A percentile compares a stretch with the other conserved stretches of the same genome.
Conservation (phyloP, 2,329 filamentous ascomycete species). For the Penicillium aurantiogriseum region DNA sequence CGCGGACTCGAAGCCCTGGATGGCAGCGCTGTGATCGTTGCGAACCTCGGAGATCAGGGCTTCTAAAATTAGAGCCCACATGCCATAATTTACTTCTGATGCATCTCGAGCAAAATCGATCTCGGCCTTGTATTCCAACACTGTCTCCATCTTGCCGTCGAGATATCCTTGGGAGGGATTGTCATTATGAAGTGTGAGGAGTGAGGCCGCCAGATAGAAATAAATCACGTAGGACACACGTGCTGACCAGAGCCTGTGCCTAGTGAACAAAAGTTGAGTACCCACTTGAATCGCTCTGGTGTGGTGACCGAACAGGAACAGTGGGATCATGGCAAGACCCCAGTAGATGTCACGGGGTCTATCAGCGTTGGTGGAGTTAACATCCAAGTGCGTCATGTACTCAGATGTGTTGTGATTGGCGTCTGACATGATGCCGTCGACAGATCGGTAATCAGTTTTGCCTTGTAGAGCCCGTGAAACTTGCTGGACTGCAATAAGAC, state of each 20-base stretch:
- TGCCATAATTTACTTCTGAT: slow-evolving; percentile 60
- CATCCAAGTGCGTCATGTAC: slow-evolving; percentile 50
- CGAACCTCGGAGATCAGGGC: slow-evolving; percentile 55
- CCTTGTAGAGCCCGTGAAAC: slow-evolving; percentile 60
- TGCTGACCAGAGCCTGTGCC: slow-evolving; percentile 48
- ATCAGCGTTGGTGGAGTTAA: slow-evolving; percentile 49
- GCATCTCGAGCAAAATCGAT: slow-evolving; percentile 54
- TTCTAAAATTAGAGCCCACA: slow-evolving; percentile 57
- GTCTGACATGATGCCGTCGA: slow-evolving; percentile 54
- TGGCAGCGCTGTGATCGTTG: slow-evolving; percentile 45
- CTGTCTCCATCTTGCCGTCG: slow-evolving; percentile 48
- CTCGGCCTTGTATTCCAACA: slow-evolving; percentile 50
- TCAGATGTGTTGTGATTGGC: slow-evolving; percentile 51
- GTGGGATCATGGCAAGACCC: slow-evolving; percentile 47
- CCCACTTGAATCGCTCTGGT: slow-evolving; percentile 46
- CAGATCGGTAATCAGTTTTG: slow-evolving; percentile 53
- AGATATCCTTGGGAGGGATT: slow-evolving; percentile 45
- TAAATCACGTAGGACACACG: slow-evolving; percentile 44
- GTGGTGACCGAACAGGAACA: slow-evolving; percentile 50
- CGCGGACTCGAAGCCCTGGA: slow-evolving; percentile 54
- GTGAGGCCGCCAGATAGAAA: slow-evolving; percentile 47
- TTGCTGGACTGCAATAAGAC: slow-evolving; percentile 56
- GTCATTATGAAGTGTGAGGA: slow-evolving; percentile 45
- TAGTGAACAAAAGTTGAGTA: slow-evolving; percentile 40
- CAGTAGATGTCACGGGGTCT: slow-evolving; percentile 57